Evolutionary conservation across 148 eudicot genomes (phyloP), one percentile per base, ranked within the genome.

Genomic region (Dysphania ambrosioides): DNA sequence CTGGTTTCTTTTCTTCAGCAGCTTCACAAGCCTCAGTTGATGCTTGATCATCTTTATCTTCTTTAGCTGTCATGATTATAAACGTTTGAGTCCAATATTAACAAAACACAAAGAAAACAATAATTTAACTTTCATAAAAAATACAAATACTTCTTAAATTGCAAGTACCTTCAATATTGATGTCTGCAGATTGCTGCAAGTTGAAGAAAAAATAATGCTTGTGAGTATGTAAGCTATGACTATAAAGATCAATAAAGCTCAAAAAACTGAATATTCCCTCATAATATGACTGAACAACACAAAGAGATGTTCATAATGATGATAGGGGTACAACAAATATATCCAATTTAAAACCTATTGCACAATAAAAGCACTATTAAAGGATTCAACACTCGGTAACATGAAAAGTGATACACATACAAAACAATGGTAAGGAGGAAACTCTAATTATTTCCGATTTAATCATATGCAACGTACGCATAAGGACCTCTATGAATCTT

Each of bases 131-230:
- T 29, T 36, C 55, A 44, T 7, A n/a, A 9, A 23, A 42, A 16
- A 6, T 2, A 7, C 0, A 8, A 47, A 12, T 47, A 47, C 47
- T 42, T 27, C n/a, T n/a, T 11, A 26, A 66, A 49, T 36, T 34
- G 53, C 31, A 34, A 10, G 26, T 72, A 80, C 83, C 82, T 71
- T 82, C 81, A 70, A 72, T 76, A 9, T 26, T 82, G 59, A 81
- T 78, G 44, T 83, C 90, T 24, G 79, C 83, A 26, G 90, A 76
- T 90, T 95, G 88, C 97, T 95, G 88, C 83, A 69, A 78, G 66
- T 74, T n/a, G 27, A 53, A 18, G n/a, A 40, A 74, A 8, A 74
- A 74, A 63, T 23, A 71, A 38, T 2, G 23, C 11, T 26, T 18
- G 38, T 80, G 19, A 80, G 68, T 10, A 42, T 59, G 1, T 27